Conservation (phyloP, 352 stramenopile species). For the Phytopythium oedochilum region DNA sequence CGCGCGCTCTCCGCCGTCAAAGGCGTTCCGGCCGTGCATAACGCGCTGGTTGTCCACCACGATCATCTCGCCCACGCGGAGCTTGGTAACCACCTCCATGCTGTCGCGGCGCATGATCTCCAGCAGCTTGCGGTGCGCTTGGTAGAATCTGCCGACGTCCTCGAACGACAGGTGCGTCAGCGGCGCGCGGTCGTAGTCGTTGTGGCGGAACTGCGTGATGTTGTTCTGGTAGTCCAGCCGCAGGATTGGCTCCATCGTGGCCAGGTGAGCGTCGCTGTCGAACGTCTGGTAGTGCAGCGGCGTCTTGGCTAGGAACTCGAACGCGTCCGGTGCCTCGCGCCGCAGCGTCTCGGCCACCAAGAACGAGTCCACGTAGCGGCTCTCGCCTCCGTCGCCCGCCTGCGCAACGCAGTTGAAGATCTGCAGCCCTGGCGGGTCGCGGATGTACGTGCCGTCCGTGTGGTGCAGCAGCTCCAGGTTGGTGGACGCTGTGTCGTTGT, state of each 20-base stretch:
- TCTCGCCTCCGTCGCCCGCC: slow-evolving; percentile 63
- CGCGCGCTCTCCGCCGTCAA: slow-evolving; percentile 67
- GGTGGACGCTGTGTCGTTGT: slow-evolving; percentile 88
- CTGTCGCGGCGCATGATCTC: slow-evolving; percentile 50
- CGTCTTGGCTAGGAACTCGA: slow-evolving; percentile 62
- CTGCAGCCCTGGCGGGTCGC: slow-evolving; percentile 80
- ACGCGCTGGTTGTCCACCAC: slow-evolving; percentile 87
- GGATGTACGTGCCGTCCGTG: slow-evolving; percentile 88
- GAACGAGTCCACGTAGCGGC: slow-evolving; percentile 81
- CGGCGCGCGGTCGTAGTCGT: slow-evolving; percentile 84
- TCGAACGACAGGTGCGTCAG: slow-evolving; percentile 77
- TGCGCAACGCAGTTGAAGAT: slow-evolving; percentile 89
- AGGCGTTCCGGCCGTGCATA: slow-evolving; percentile 77
- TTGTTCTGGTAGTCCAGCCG: slow-evolving; percentile 63
- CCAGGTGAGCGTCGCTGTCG: slow-evolving; percentile 69
- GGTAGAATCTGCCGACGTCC: slow-evolving; percentile 69
- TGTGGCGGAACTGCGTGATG: slow-evolving; percentile 83
- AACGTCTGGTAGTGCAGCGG: slow-evolving; percentile 73
- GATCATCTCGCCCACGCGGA: slow-evolving; percentile 81
- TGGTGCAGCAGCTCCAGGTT: slow-evolving; percentile 83
- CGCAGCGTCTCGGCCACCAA: slow-evolving; percentile 66
- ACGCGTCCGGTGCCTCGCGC: slow-evolving; percentile 51
- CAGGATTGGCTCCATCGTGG: slow-evolving; percentile 82
- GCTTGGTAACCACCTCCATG: slow-evolving; percentile 57
- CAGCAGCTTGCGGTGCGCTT: slow-evolving; percentile 64